A percentile compares a stretch with the other conserved stretches of the same genome.
phyloP scores from a whole-genome alignment of 345 rosid species.

The Limnanthes douglasii region DNA sequence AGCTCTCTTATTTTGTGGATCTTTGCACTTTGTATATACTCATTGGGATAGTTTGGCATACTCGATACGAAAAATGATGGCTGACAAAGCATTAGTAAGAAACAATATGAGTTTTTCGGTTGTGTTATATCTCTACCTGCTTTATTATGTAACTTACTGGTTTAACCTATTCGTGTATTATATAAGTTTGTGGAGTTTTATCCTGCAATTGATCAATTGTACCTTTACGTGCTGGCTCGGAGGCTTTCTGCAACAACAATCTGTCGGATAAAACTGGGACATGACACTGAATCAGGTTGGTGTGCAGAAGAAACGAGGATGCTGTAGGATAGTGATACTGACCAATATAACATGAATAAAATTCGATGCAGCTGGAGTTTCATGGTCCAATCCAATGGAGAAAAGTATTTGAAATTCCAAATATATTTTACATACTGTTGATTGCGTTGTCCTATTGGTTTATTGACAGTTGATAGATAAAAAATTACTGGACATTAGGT shows the following conservation, averaged over 20 bases:
- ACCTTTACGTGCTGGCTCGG: slow-evolving; percentile 38
- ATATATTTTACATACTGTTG: too few species aligned
- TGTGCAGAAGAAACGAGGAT: background rate
- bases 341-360: too few species aligned
- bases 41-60: slow-evolving; percentile 58
- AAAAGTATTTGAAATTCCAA: too few species aligned
- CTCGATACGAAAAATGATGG: slow-evolving; percentile 88
- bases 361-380: too few species aligned
- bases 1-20: slow-evolving; percentile 3
- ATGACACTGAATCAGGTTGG: slow-evolving; percentile 58
- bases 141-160: slow-evolving; percentile 3
- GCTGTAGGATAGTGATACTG: background rate
- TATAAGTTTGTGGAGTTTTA: background rate
- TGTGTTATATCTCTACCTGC: too few species aligned
- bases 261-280: slow-evolving; percentile 89
- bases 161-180: slow-evolving; percentile 2
- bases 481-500: too few species aligned
- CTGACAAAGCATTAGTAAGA: slow-evolving; percentile 70
- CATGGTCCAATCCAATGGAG: too few species aligned
- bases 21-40: too few species aligned
- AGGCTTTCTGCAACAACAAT: slow-evolving; percentile 79
- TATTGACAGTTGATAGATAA: too few species aligned
- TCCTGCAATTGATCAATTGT: slow-evolving; percentile 5
- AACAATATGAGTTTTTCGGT: slow-evolving; percentile 6
- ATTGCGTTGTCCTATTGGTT: too few species aligned